These are phyloP conservation scores for Sugiyamaella sp. DNA, from an alignment of 1,139 yeast genomes.

Conservation along the genomic window DNA sequence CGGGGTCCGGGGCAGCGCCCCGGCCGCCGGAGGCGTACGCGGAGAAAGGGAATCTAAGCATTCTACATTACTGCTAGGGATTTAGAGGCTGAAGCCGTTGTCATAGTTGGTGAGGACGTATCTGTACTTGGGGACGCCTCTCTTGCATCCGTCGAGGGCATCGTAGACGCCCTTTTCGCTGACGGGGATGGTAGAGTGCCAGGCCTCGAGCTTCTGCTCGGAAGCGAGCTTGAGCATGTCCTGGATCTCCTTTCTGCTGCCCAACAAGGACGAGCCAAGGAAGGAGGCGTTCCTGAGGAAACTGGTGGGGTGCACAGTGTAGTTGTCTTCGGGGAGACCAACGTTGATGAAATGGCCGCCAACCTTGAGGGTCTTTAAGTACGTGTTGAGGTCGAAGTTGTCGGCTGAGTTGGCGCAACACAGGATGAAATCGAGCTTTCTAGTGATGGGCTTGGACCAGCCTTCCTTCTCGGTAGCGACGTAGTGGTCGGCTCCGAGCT, in stretches of 20 bases:
- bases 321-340: conserved; percentile 18
- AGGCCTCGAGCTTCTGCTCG: conserved; percentile 30
- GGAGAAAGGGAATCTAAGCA: not conserved
- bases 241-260: conserved; percentile 34
- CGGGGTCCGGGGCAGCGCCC: no score
- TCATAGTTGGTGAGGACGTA: conserved; percentile 19
- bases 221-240: conserved; percentile 34
- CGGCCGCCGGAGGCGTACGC: not conserved
- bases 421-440: conserved; percentile 36
- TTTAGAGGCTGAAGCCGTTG: conserved; percentile 16
- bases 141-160: conserved; percentile 14
- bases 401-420: conserved; percentile 34
- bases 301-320: conserved; percentile 20
- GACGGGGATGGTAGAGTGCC: conserved; percentile 27
- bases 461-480: conserved; percentile 21
- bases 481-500: conserved; percentile 43
- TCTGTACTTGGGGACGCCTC: conserved; percentile 17
- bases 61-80: not conserved
- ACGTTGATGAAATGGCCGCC: conserved; percentile 38
- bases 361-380: conserved; percentile 31
- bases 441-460: conserved; percentile 25
- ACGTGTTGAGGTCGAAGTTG: conserved; percentile 34
- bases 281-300: conserved; percentile 13
- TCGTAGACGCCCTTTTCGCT: conserved; percentile 27
- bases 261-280: conserved; percentile 32